Evolutionary conservation across 2,329 filamentous ascomycete genomes (phyloP).

Genomic region (Ilyonectria robusta): DNA sequence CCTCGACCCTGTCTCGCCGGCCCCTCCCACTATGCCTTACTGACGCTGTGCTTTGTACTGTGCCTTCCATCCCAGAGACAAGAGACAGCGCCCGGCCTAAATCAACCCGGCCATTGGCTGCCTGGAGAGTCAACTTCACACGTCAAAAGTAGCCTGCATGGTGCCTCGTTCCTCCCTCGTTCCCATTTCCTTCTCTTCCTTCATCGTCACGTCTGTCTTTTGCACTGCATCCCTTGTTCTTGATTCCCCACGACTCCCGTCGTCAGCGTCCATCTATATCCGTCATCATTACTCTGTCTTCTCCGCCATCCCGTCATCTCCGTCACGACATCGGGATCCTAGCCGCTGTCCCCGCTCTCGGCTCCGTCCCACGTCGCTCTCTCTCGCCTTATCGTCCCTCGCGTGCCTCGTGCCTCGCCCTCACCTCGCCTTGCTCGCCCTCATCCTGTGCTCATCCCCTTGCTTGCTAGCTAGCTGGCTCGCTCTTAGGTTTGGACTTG

Average conservation of each 20-base stretch:
- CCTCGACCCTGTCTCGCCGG: constrained; percentile 29
- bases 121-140: constrained; percentile 43
- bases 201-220: constrained; percentile 21
- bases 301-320: neutral
- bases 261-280: neutral
- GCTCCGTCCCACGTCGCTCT: constrained; percentile 3
- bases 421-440: constrained; percentile 7
- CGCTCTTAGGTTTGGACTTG: constrained; percentile 30
- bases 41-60: neutral
- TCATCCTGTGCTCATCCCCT: neutral
- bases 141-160: constrained; percentile 39
- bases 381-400: neutral
- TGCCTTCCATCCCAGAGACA: constrained; percentile 15
- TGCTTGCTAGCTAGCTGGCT: constrained; percentile 30
- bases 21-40: constrained; percentile 6
- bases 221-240: constrained; percentile 19
- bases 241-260: neutral
- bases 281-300: neutral
- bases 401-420: constrained; percentile 20
- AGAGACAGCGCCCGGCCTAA: constrained; percentile 22
- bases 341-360: constrained; percentile 18
- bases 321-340: neutral
- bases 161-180: constrained; percentile 36
- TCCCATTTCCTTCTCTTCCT: neutral
- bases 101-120: constrained; percentile 41